Evolutionary conservation across 352 stramenopile genomes (phyloP).

Genomic region (Phytophthora chlamydospora): DNA sequence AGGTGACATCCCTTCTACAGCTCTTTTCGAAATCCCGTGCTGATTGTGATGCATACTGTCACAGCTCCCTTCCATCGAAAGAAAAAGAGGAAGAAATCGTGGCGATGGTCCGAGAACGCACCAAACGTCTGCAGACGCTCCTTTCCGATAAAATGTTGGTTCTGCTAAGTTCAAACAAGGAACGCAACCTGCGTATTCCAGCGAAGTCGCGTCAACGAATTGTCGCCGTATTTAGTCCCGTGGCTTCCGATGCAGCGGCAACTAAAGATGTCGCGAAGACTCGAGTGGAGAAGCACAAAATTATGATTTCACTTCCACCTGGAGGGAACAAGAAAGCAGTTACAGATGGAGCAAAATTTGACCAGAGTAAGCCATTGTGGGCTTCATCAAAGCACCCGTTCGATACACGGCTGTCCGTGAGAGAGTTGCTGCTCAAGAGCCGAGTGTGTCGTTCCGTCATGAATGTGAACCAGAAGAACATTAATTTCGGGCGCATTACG

Average conservation of each 20-base stretch:
- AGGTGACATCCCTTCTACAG: constrained; percentile 64
- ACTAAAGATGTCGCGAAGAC: constrained; percentile 62
- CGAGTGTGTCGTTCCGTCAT: constrained; percentile 87
- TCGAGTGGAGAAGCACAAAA: constrained; percentile 87
- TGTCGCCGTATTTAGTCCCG: constrained; percentile 77
- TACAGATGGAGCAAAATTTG: constrained; percentile 57
- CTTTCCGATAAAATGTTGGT: constrained; percentile 77
- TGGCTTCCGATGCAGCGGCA: constrained; percentile 37
- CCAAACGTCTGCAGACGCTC: constrained; percentile 68
- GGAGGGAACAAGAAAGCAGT: constrained; percentile 88
- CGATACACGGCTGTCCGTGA: constrained; percentile 75
- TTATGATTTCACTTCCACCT: constrained; percentile 86
- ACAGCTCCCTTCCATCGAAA: constrained; percentile 55
- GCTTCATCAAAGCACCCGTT: constrained; percentile 82
- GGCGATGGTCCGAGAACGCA: constrained; percentile 74
- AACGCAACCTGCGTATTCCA: constrained; percentile 80
- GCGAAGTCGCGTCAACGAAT: constrained; percentile 81
- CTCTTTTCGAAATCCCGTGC: constrained; percentile 68
- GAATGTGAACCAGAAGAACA: constrained; percentile 93
- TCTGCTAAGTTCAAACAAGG: constrained; percentile 65
- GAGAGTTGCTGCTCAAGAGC: constrained; percentile 85
- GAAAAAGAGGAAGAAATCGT: constrained; percentile 87
- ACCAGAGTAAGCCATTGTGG: constrained; percentile 68
- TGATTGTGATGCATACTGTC: constrained; percentile 79
- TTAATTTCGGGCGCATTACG: constrained; percentile 90